Percentiles rank a stretch among this genome's conserved stretches.
These are phyloP conservation scores for Aspergillus ochraceoroseus DNA, from an alignment of 2,329 filamentous ascomycete genomes.

Conservation along the genomic window DNA sequence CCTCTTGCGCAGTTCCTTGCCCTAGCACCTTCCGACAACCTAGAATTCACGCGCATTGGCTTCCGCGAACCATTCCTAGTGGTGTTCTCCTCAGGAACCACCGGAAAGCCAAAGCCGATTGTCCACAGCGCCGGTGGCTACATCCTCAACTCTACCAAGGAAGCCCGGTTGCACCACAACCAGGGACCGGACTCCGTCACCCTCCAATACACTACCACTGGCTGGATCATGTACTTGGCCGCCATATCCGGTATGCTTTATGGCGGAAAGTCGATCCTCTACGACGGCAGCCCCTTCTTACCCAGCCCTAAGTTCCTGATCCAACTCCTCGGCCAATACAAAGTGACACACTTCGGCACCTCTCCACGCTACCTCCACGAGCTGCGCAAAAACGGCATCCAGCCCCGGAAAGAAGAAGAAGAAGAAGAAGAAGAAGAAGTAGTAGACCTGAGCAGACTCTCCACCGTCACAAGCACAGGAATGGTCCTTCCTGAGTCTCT, in stretches of 20 bases:
- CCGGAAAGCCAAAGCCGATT: slow-evolving; percentile 78
- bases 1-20: slow-evolving; percentile 43
- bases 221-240: slow-evolving; percentile 83
- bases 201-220: slow-evolving; percentile 64
- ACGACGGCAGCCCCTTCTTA: slow-evolving; percentile 76
- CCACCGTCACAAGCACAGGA: slow-evolving; percentile 65
- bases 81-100: slow-evolving; percentile 75
- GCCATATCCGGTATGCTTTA: slow-evolving; percentile 56
- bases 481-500: slow-evolving; percentile 74
- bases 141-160: slow-evolving; percentile 50
- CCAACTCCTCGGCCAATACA: slow-evolving; percentile 18
- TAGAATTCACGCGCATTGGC: slow-evolving; percentile 56
- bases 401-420: slow-evolving; percentile 57
- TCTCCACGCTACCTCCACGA: slow-evolving; percentile 74
- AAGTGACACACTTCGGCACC: slow-evolving; percentile 67
- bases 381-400: slow-evolving; percentile 59
- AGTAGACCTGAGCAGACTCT: slow-evolving; percentile 60
- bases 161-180: slow-evolving; percentile 53
- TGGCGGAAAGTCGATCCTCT: slow-evolving; percentile 63
- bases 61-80: slow-evolving; percentile 74
- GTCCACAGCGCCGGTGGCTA: slow-evolving; percentile 59
- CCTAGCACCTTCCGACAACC: slow-evolving; percentile 27
- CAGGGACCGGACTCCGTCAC: slow-evolving; percentile 41
- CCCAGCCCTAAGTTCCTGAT: slow-evolving; percentile 49
- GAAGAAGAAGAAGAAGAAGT: slow-evolving; percentile 56